These are phyloP conservation scores for Apiosordaria backusii DNA, from an alignment of 495 filamentous ascomycete genomes.

Conservation along the genomic window DNA sequence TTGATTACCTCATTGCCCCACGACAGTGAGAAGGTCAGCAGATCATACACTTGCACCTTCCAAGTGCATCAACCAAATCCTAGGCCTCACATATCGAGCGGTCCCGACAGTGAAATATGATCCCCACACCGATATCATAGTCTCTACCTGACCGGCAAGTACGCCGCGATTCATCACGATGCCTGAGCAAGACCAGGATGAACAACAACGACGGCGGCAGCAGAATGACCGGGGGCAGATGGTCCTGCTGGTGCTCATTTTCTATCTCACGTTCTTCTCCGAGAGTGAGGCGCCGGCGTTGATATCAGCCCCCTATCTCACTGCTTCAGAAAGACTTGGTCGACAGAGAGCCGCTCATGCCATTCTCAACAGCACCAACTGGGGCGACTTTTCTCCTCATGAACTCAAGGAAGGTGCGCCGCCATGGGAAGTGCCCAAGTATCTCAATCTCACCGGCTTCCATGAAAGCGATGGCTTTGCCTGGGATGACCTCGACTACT, in stretches of 20 bases:
- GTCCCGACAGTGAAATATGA: constrained; percentile 4
- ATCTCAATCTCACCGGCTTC: constrained; percentile 75
- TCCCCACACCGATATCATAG: not conserved
- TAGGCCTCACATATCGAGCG: not conserved
- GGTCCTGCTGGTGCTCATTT: constrained; percentile 40
- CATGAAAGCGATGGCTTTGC: constrained; percentile 67
- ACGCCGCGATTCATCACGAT: constrained; percentile 23
- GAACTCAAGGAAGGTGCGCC: constrained; percentile 24
- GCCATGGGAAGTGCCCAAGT: constrained; percentile 41
- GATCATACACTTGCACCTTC: not conserved
- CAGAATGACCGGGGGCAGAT: constrained; percentile 20
- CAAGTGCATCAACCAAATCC: not conserved
- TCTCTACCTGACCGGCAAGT: not conserved
- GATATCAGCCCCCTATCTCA: constrained; percentile 37
- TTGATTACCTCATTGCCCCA: not conserved
- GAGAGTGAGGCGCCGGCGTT: constrained; percentile 40
- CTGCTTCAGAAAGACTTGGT: constrained; percentile 34
- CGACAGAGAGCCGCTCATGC: constrained; percentile 57
- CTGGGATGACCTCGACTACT: constrained; percentile 61
- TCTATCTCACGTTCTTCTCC: constrained; percentile 42
- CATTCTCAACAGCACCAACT: constrained; percentile 66
- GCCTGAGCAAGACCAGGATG: constrained; percentile 40
- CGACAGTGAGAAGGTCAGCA: not conserved
- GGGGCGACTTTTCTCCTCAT: constrained; percentile 66
- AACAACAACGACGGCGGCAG: constrained; percentile 4